phyloP scores from a whole-genome alignment of 2,329 filamentous ascomycete genomes.

The Xylaria sp. region DNA sequence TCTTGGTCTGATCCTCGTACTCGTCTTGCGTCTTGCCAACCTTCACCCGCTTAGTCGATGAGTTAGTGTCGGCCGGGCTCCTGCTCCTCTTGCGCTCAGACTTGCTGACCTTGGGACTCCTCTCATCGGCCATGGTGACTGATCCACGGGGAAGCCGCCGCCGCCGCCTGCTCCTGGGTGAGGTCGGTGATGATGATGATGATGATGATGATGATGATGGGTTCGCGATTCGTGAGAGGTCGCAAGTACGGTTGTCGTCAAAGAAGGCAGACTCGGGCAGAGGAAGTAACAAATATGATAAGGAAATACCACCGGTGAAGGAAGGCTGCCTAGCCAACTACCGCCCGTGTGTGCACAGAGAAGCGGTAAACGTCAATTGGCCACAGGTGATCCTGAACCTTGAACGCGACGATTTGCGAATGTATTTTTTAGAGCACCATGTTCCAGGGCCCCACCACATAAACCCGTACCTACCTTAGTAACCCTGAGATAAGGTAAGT shows the following conservation, averaged over 20 bases:
- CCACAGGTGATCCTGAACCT: neutral
- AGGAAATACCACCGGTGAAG: neutral
- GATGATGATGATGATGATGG: neutral
- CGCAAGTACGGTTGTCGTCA: neutral
- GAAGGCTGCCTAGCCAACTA: neutral
- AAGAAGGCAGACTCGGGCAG: too few species aligned
- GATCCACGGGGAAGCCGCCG: neutral
- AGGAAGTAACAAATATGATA: neutral
- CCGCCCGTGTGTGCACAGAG: neutral
- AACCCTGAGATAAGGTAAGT: too few species aligned
- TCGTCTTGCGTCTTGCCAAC: slow-evolving; percentile 40
- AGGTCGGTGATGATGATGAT: neutral
- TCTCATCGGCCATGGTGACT: slow-evolving; percentile 36
- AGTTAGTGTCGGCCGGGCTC: slow-evolving; percentile 39
- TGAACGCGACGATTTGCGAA: neutral
- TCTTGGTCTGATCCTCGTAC: slow-evolving; percentile 14
- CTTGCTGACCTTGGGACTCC: slow-evolving; percentile 38
- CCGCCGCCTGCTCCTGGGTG: neutral
- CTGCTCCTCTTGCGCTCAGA: slow-evolving; percentile 44
- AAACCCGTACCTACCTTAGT: neutral
- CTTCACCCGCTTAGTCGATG: slow-evolving; percentile 45
- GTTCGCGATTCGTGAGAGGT: neutral
- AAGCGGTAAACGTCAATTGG: neutral
- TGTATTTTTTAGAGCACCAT: neutral
- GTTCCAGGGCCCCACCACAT: neutral